phyloP scores from a whole-genome alignment of 352 stramenopile genomes.

The Globisporangium ultimum region DNA sequence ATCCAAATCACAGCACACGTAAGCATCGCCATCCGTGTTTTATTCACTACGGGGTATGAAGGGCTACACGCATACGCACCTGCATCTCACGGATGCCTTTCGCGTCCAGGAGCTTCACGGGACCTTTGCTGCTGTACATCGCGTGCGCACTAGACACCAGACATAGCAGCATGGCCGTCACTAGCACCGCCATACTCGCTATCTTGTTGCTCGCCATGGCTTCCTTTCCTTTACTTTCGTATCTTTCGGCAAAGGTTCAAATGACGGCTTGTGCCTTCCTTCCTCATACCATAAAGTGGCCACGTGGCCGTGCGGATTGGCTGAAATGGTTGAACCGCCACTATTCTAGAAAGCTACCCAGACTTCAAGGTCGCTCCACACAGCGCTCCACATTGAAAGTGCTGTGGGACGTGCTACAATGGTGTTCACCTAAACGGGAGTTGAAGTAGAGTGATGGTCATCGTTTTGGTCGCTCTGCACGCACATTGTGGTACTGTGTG shows the following conservation, averaged over 20 bases:
- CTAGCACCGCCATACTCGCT: conserved; percentile 21
- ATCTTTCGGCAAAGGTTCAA: conserved; percentile 10
- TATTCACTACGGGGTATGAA: neutral
- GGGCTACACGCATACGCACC: conserved; percentile 14
- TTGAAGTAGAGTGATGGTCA: conserved; percentile 11
- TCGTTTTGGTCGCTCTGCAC: neutral
- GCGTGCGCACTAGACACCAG: conserved; percentile 28
- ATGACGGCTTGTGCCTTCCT: neutral
- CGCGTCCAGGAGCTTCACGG: conserved; percentile 68
- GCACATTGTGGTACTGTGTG: neutral
- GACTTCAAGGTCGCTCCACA: conserved; percentile 6
- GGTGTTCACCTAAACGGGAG: neutral
- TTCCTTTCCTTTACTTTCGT: conserved; percentile 6
- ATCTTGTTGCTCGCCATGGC: conserved; percentile 12
- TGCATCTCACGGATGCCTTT: conserved; percentile 71
- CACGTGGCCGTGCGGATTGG: conserved; percentile 14
- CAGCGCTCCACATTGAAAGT: neutral
- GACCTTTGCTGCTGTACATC: conserved; percentile 66
- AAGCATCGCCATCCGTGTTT: neutral
- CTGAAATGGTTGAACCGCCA: conserved; percentile 13
- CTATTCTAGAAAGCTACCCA: conserved; percentile 6
- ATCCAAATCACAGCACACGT: neutral
- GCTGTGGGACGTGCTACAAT: neutral
- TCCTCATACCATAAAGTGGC: neutral
- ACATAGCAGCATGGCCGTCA: conserved; percentile 20